Conservation (phyloP, 2,329 filamentous ascomycete species). For the Aspergillus costaricaensis region DNA sequence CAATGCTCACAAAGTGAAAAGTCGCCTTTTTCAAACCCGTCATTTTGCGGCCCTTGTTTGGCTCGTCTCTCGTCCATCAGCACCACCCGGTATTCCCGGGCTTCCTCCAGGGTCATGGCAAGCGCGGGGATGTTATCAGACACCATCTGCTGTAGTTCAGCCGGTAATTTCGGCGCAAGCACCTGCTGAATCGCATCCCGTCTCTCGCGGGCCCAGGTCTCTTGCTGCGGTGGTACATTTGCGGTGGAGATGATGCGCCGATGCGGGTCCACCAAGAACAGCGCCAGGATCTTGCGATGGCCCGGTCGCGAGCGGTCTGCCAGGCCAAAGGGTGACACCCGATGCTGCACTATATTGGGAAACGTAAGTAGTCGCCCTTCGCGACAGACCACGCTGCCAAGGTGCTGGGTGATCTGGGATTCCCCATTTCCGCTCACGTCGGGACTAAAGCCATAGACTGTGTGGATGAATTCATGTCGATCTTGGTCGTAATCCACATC, state of each 20-base stretch:
- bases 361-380: conserved; percentile 14
- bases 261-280: conserved; percentile 31
- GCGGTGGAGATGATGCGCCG: conserved; percentile 28
- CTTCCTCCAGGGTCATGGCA: conserved; percentile 37
- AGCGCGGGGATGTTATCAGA: background rate
- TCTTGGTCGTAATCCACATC: background rate
- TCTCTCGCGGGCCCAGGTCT: background rate
- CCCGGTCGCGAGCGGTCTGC: conserved; percentile 24
- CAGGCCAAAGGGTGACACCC: conserved; percentile 24
- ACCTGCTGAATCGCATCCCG: background rate
- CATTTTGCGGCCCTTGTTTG: conserved; percentile 11
- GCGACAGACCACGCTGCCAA: conserved; percentile 6
- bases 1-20: conserved; percentile 24
- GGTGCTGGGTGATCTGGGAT: background rate
- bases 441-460: conserved; percentile 9
- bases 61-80: conserved; percentile 44
- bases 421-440: background rate
- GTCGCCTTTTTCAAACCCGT: conserved; percentile 13
- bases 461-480: background rate
- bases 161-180: background rate
- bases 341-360: conserved; percentile 22
- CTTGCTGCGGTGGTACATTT: conserved; percentile 28
- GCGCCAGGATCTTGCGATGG: conserved; percentile 28
- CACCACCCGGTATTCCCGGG: conserved; percentile 38
- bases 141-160: background rate